Base-by-base conservation (phyloP, 2,329 filamentous ascomycete species). In the Pseudohalonectria lignicola region DNA sequence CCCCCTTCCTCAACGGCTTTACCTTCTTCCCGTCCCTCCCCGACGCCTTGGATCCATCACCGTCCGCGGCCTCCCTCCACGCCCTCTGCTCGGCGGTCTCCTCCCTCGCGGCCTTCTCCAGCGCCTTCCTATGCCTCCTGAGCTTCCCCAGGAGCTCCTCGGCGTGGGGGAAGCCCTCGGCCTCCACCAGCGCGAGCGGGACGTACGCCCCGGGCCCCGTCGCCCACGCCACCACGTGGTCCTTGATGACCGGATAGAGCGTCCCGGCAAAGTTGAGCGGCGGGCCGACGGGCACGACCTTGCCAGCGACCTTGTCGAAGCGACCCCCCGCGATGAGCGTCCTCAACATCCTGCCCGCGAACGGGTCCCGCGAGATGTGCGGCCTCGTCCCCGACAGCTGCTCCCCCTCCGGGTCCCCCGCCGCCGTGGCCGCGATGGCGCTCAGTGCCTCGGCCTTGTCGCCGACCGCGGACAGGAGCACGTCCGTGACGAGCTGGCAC, bases 131-230 rank as follows among this genome's bases (percentile, higher is more conserved):
- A 48, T 79, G 76, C 63, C 82, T 81, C 63, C 77, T 81, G 48
- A 95, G 62, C 12, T 67, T 73, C 56, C 79, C 76, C 53, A 79
- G 65, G 37, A 94, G 64, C 49, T 83, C 79, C 13, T 71, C 68
- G 49, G 71, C 76, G 49, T 77, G 69, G 19, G 66, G 67, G 50
- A 92, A 92, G 33, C 46, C 45, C 17, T 74, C 67, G 0, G 82
- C 74, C 61, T 96, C 90, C 5, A 88, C 60, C 47, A 96, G 63
- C 13, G 79, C 82, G 19, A 96, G 73, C 4, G 95, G 71, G 10
- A 94, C 85, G 49, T 94, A 96, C 2, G 84, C 85, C 48, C 86
- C 87, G 2, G 81, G 74, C 0, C 88, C 84, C 0, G 80, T 88
- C 0, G 90, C 88, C 92, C 92, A 98, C 16, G 76, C 66, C 41